These are phyloP conservation scores for Pigoraptor vietnamica DNA, from an alignment of 78 protist species.

Conservation along the genomic window DNA sequence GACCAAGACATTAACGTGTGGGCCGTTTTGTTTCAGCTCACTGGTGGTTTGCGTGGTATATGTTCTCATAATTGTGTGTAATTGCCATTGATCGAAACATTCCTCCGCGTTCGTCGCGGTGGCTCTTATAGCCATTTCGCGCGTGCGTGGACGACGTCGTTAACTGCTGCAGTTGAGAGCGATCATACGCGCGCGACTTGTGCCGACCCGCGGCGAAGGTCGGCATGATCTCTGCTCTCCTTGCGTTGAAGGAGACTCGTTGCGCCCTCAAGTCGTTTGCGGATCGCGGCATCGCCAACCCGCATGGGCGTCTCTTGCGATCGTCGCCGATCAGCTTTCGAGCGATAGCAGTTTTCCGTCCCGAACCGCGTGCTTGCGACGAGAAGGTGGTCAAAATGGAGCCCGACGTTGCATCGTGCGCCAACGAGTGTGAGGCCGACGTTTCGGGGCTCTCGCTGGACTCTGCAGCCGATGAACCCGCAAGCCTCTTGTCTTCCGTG, in stretches of 20 bases:
- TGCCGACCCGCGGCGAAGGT: no score
- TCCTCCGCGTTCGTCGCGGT: no score
- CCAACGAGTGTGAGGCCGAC: neutral
- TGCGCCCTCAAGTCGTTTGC: neutral
- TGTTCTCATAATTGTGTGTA: no score
- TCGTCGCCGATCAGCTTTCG: neutral
- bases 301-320: neutral
- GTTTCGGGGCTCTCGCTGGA: neutral
- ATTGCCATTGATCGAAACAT: no score
- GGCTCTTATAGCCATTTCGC: no score
- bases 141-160: no score
- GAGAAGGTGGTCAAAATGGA: neutral
- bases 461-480: neutral
- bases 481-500: neutral
- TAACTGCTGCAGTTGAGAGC: no score
- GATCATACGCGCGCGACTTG: no score
- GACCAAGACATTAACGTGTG: no score
- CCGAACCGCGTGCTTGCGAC: neutral
- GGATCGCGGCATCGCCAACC: neutral
- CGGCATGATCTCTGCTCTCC: neutral
- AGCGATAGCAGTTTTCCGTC: no score
- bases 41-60: no score
- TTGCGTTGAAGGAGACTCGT: neutral
- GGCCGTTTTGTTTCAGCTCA: no score
- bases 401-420: neutral